phyloP scores from a whole-genome alignment of 495 filamentous ascomycete species.

The Penicillium arizonense region DNA sequence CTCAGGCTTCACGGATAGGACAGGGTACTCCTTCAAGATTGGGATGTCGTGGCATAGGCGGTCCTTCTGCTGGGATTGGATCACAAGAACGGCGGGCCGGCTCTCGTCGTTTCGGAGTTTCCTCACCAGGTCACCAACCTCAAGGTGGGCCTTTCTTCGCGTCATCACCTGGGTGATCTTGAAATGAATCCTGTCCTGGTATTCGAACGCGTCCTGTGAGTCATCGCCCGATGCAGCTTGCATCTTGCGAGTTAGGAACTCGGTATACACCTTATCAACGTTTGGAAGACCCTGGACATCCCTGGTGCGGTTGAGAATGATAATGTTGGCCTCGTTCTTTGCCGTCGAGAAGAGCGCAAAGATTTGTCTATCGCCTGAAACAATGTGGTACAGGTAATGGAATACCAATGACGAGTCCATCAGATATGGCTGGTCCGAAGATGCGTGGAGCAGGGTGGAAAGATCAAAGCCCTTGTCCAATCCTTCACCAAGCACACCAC shows the following conservation, averaged over 20 bases:
- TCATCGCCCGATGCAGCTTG: slow-evolving; percentile 64
- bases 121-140: slow-evolving; percentile 79
- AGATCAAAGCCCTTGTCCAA: slow-evolving; percentile 94
- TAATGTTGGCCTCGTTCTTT: slow-evolving; percentile 75
- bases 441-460: slow-evolving; percentile 63
- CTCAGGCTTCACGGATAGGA: slow-evolving; percentile 77
- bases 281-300: slow-evolving; percentile 86
- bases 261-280: slow-evolving; percentile 85
- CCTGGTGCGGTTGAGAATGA: slow-evolving; percentile 76
- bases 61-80: slow-evolving; percentile 85
- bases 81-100: slow-evolving; percentile 74
- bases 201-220: slow-evolving; percentile 78
- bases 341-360: slow-evolving; percentile 90
- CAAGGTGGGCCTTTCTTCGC: slow-evolving; percentile 80
- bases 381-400: slow-evolving; percentile 88
- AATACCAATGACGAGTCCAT: slow-evolving; percentile 67
- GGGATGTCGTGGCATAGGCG: slow-evolving; percentile 83
- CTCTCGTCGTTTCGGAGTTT: slow-evolving; percentile 83
- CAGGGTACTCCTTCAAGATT: slow-evolving; percentile 78
- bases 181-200: slow-evolving; percentile 86
- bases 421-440: slow-evolving; percentile 70
- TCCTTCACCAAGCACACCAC: slow-evolving; percentile 88
- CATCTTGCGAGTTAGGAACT: slow-evolving; percentile 61
- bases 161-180: slow-evolving; percentile 84
- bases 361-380: slow-evolving; percentile 84